Conservation (phyloP, 2,329 filamentous ascomycete genomes). For the Colletotrichum godetiae region DNA sequence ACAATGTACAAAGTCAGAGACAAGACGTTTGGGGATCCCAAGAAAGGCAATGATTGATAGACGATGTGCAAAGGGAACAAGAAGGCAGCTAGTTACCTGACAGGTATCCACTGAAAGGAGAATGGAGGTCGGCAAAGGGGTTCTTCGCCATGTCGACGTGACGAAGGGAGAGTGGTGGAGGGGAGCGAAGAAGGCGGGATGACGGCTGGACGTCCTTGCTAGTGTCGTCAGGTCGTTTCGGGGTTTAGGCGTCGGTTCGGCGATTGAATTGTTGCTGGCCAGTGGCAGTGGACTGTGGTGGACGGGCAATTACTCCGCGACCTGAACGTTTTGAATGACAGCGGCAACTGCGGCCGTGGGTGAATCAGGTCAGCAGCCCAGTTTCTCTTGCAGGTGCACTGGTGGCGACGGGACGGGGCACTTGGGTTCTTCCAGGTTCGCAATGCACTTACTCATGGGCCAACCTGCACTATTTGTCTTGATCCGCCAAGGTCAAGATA, state of each 20-base stretch:
- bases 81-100: slow-evolving; percentile 21
- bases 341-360: neutral
- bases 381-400: neutral
- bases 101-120: slow-evolving; percentile 19
- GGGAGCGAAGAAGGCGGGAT: slow-evolving; percentile 20
- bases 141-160: slow-evolving; percentile 26
- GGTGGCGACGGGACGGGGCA: neutral
- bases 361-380: neutral
- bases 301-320: neutral
- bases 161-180: slow-evolving; percentile 2
- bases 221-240: slow-evolving; percentile 24
- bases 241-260: slow-evolving; percentile 30
- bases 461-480: neutral
- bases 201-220: slow-evolving; percentile 15
- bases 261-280: slow-evolving; percentile 8
- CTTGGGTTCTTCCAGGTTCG: neutral
- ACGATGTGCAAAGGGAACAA: neutral
- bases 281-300: neutral
- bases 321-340: neutral
- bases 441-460: neutral
- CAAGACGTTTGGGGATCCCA: neutral
- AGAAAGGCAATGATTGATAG: neutral
- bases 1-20: slow-evolving; percentile 10
- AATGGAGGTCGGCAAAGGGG: slow-evolving; percentile 14
- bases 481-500: neutral